Percentiles rank a stretch among this genome's conserved stretches.
Evolutionary conservation across 768 basidiomycete species (phyloP).

Genomic region (Dioszegia hungarica): DNA sequence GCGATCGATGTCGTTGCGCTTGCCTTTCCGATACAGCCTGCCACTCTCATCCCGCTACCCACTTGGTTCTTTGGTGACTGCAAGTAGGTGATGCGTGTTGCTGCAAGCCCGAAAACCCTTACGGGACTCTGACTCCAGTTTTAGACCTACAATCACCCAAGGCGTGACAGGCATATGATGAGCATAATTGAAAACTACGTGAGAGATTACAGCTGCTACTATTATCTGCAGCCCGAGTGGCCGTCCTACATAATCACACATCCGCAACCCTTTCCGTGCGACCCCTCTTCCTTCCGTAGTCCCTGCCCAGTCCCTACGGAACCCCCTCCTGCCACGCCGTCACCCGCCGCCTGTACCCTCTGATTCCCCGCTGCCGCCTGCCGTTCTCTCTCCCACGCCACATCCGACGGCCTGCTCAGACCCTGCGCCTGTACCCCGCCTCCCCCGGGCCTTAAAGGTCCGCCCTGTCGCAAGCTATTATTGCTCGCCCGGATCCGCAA

Average conservation of each 20-base stretch:
- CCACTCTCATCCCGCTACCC: too few species aligned
- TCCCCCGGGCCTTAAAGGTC: not conserved
- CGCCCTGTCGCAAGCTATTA: not conserved
- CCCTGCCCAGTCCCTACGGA: not conserved
- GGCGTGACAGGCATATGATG: too few species aligned
- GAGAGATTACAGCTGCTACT: too few species aligned
- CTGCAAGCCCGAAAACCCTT: too few species aligned
- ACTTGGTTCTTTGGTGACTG: too few species aligned
- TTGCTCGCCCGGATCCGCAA: not conserved
- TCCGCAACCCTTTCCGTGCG: conserved; percentile 15
- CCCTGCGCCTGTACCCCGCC: not conserved
- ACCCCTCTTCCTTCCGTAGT: not conserved
- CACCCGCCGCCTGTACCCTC: too few species aligned
- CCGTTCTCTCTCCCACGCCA: not conserved
- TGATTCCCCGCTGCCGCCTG: not conserved
- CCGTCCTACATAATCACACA: conserved; percentile 17
- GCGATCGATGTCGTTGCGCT: too few species aligned
- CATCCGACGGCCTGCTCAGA: not conserved
- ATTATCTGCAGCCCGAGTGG: not conserved
- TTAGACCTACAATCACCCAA: too few species aligned
- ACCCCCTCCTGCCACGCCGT: not conserved
- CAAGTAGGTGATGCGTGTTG: too few species aligned
- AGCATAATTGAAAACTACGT: too few species aligned
- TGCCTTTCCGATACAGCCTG: too few species aligned
- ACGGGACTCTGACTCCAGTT: too few species aligned